Base-by-base conservation (phyloP, 106 monocot genomes). In the Allium sativum region DNA sequence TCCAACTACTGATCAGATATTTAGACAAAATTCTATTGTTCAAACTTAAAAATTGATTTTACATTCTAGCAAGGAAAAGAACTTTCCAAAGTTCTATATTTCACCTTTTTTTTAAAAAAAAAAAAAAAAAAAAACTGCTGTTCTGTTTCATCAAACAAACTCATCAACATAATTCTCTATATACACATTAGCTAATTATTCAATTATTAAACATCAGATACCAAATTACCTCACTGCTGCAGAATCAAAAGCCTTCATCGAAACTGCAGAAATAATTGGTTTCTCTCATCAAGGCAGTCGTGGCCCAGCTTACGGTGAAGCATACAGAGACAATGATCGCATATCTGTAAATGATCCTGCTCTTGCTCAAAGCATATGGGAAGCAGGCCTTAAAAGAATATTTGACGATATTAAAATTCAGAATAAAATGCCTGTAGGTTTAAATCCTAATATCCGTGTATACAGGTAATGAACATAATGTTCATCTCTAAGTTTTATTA, bases 361-460 rank as follows among this genome's bases (percentile, higher is more conserved):
- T 63, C 84, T 96, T 56, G 90, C 90, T 21, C 72, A 82, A 52
- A 64, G 42, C 65, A 77, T 96, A 31, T 96, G 95, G 95, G 79
- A 84, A 17, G 81, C 84, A 17, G 90, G 95, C 61, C 65, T 96
- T 18, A 82, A 78, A 50, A 79, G 54, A 73, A 64, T 82, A 50
- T 96, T 96, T 56, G 58, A 64, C 56, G 76, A 76, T 65, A 87
- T 96, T 48, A 77, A 80, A 70, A 40, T 87, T 64, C 72, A 59
- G 21, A 79, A 82, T 12, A 87, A 76, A 68, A 41, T 63, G 18
- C 87, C 90, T 20, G 71, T 82, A 15, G 84, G 95, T 21, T 63
- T 96, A 12, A 96, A 96, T 76, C 90, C 95, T 42, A 96, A 90
- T 69, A 90, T 96, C 45, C 73, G 95, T 64, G 77, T 96, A 62